phyloP scores from a whole-genome alignment of 257 asterid species.

The Echites panduratus region DNA sequence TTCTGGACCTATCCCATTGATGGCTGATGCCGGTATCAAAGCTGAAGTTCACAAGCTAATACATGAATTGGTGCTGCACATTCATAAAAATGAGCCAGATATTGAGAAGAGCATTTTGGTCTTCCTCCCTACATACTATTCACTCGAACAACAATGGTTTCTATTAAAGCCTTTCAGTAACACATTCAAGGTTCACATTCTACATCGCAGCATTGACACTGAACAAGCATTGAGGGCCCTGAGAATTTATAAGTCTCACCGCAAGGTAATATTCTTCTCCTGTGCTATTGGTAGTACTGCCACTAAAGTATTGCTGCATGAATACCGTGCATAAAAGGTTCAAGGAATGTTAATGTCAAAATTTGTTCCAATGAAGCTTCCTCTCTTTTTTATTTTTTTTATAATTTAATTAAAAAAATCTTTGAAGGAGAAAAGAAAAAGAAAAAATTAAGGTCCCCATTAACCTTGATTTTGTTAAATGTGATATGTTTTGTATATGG shows the following conservation, averaged over 20 bases:
- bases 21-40: slow-evolving; percentile 54
- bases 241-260: slow-evolving; percentile 77
- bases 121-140: slow-evolving; percentile 84
- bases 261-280: slow-evolving; percentile 52
- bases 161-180: slow-evolving; percentile 58
- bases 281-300: neutral
- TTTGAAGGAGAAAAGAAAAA: neutral
- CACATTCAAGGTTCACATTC: slow-evolving; percentile 78
- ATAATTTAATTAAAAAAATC: neutral
- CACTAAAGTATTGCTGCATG: neutral
- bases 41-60: slow-evolving; percentile 72
- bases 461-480: neutral
- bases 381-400: neutral
- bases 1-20: slow-evolving; percentile 63
- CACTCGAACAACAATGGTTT: slow-evolving; percentile 89
- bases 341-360: neutral
- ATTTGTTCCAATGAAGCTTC: neutral
- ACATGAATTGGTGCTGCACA: slow-evolving; percentile 71
- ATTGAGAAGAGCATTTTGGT: slow-evolving; percentile 93
- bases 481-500: neutral
- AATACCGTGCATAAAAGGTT: neutral
- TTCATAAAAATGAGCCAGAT: slow-evolving; percentile 81
- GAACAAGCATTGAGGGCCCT: slow-evolving; percentile 83
- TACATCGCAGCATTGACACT: slow-evolving; percentile 82
- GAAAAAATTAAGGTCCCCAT: neutral